Conservation (phyloP, 1,284 basidiomycete species). For the Macrocystidia cucumis region DNA sequence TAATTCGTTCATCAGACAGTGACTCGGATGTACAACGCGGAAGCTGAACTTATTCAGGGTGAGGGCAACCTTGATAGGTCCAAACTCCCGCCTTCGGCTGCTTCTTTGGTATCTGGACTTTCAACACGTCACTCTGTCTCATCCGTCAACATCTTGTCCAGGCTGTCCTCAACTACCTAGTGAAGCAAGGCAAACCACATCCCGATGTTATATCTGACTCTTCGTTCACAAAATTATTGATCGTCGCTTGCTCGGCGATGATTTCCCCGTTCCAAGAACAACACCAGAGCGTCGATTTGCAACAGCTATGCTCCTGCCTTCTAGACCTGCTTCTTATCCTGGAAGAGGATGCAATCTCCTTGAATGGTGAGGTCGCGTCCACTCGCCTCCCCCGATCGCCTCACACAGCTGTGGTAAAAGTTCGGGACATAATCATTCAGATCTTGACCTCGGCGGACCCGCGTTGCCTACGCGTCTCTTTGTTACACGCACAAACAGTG, state of each 20-base stretch:
- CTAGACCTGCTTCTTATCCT: conserved; percentile 26
- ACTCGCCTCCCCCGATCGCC: no score
- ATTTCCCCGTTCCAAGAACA: no score
- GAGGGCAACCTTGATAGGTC: conserved; percentile 17
- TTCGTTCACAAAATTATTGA: no score
- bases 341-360: conserved; percentile 14
- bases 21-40: conserved; percentile 38
- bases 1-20: conserved; percentile 30
- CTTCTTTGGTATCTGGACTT: no score
- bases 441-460: conserved; percentile 17
- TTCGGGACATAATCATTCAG: conserved; percentile 33
- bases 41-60: conserved; percentile 30
- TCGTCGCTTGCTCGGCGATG: no score
- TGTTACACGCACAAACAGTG: conserved; percentile 15
- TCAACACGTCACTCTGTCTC: no score
- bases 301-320: conserved; percentile 24
- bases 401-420: no score
- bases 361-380: conserved; percentile 22
- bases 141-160: no score
- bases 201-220: no score
- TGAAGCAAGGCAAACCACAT: no score
- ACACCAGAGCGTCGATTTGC: conserved; percentile 16
- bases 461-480: conserved; percentile 11
- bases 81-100: no score
- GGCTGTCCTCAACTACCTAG: no score